Evolutionary conservation across 2,329 filamentous ascomycete genomes (phyloP), one percentile per base, ranked within the genome.

Genomic region (Tothia fuscella): DNA sequence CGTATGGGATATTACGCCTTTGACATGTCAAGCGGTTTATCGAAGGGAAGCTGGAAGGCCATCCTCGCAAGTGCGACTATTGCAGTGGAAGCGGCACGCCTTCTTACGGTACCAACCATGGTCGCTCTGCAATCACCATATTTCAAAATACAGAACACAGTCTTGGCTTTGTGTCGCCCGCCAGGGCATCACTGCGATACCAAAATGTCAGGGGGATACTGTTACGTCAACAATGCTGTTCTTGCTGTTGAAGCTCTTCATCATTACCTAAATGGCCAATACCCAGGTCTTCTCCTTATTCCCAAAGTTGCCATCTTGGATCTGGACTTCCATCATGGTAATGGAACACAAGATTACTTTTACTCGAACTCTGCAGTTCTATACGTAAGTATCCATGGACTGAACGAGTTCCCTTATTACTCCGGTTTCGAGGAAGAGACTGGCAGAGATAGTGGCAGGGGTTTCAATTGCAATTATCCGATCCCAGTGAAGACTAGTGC

Each of bases 341-440:
- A 55, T 29, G 53, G 53, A 22, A 54, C 52, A n/a, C 52, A 55
- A 30, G 45, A 46, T 26, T 46, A 46, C 37, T 59, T 56, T 43
- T 60, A 58, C 46, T 33, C 41, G 25, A 51, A 55, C 22, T 35
- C 49, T 2, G 47, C 49, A 7, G 55, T 58, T 10, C 33, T 56
- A 13, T 60, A 60, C 38, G 48, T 56, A 25, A 54, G 51, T 41
- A 54, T 60, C 26, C 57, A 60, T 46, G 56, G 56, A 12, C 44
- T 55, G 38, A 52, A 58, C 38, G 56, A 60, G 38, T 60, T 53
- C 43, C 57, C 57, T 2, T 60, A 54, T 40, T 55, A 51, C 43
- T 48, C 50, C 5, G 52, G 52, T 5, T 25, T 21, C 12, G 24
- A 40, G 5, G 38, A 43, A 4, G 52, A 55, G 35, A 45, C 20